These are phyloP conservation scores for Bauhinia variegata DNA, from an alignment of 306 rosid species.

Conservation along the genomic window DNA sequence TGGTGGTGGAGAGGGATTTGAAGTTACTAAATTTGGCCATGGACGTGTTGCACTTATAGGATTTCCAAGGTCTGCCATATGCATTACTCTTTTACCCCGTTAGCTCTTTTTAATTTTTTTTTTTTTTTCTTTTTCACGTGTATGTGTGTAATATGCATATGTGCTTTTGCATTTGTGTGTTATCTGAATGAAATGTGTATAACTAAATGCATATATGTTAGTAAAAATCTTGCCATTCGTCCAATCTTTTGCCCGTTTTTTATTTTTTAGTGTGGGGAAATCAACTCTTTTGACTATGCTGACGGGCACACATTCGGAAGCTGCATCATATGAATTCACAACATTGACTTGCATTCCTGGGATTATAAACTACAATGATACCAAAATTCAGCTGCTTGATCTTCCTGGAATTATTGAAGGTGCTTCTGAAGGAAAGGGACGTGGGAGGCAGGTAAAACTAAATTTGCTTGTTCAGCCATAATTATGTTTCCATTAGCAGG, in stretches of 20 bases:
- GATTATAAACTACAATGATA: constrained; percentile 91
- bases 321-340: constrained; percentile 98
- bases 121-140: background rate
- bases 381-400: constrained; percentile 97
- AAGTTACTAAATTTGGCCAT: constrained; percentile 96
- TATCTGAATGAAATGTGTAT: background rate
- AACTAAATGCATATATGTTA: constrained; percentile 4
- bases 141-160: constrained; percentile 4
- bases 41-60: constrained; percentile 99
- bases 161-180: constrained; percentile 7
- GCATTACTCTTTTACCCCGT: background rate
- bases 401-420: constrained; percentile 99
- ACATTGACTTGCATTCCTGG: constrained; percentile 99
- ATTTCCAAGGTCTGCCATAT: constrained; percentile 81
- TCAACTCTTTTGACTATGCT: constrained; percentile 96
- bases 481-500: background rate
- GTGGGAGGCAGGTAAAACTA: constrained; percentile 91
- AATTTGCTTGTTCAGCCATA: constrained; percentile 27
- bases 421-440: constrained; percentile 99
- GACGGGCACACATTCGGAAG: constrained; percentile 96
- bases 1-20: constrained; percentile 98
- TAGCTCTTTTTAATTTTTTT: constrained; percentile 4
- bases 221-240: constrained; percentile 3
- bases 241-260: constrained; percentile 16
- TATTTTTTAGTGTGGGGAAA: constrained; percentile 85